Percentiles rank a stretch among this genome's conserved stretches.
These are phyloP conservation scores for Vitis cinerea DNA, from an alignment of 164 flowering plant species.

Conservation along the genomic window DNA sequence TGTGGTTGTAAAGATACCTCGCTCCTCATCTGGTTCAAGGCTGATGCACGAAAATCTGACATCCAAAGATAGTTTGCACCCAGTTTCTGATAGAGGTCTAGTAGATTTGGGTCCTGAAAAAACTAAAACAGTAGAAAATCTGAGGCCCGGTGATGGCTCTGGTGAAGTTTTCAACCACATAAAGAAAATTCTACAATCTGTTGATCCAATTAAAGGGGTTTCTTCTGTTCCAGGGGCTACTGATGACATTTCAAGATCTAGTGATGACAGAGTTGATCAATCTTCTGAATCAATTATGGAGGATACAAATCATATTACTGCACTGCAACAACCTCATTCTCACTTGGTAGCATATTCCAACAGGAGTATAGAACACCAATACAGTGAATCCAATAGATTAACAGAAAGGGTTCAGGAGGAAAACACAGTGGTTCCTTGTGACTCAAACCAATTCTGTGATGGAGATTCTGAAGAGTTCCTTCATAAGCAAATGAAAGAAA, in stretches of 20 bases:
- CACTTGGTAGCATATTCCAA: constrained; percentile 10
- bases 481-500: constrained; percentile 5
- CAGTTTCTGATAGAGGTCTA: constrained; percentile 5
- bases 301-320: constrained; percentile 2
- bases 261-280: constrained; percentile 1
- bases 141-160: constrained; percentile 13
- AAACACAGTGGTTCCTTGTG: constrained; percentile 7
- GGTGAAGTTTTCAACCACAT: constrained; percentile 7
- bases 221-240: constrained; percentile 2
- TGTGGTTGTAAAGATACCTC: constrained; percentile 4
- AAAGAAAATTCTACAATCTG: neutral
- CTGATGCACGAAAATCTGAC: constrained; percentile 7
- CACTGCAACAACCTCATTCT: constrained; percentile 1
- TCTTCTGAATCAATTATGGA: constrained; percentile 10
- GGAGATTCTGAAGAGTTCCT: constrained; percentile 2
- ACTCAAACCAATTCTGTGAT: constrained; percentile 8
- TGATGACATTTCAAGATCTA: constrained; percentile 9
- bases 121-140: constrained; percentile 12
- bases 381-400: constrained; percentile 2
- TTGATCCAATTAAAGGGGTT: constrained; percentile 1
- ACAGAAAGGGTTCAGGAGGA: constrained; percentile 15
- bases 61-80: constrained; percentile 9
- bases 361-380: neutral
- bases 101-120: constrained; percentile 9
- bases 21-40: constrained; percentile 14